phyloP scores from a whole-genome alignment of 352 stramenopile species.

The Phytopythium oedochilum region DNA sequence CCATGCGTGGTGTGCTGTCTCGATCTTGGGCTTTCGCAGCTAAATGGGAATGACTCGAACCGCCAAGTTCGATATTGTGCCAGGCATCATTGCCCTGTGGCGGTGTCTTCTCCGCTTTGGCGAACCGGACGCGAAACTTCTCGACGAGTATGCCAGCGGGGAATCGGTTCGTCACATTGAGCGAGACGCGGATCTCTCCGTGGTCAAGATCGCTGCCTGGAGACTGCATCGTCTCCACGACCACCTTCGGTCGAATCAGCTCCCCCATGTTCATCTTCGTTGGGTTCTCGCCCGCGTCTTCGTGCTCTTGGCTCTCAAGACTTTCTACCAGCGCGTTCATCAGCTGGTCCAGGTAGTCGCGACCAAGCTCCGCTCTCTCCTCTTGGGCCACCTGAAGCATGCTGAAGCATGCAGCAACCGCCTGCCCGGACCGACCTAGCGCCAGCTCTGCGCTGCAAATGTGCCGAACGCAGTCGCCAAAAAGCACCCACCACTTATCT shows the following conservation, averaged over 20 bases:
- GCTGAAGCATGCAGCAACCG: slow-evolving; percentile 54
- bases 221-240: slow-evolving; percentile 53
- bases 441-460: slow-evolving; percentile 59
- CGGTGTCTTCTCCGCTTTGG: neutral
- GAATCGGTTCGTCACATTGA: slow-evolving; percentile 57
- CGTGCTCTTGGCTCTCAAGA: slow-evolving; percentile 12
- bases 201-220: slow-evolving; percentile 34
- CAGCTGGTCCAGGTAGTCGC: slow-evolving; percentile 40
- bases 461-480: slow-evolving; percentile 38
- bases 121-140: slow-evolving; percentile 43
- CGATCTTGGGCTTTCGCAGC: neutral
- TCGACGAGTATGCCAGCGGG: slow-evolving; percentile 52
- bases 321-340: slow-evolving; percentile 44
- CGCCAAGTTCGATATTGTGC: neutral
- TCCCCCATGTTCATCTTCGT: slow-evolving; percentile 44
- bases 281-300: neutral
- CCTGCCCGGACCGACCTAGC: slow-evolving; percentile 44
- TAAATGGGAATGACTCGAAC: neutral
- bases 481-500: slow-evolving; percentile 72
- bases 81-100: neutral
- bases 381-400: slow-evolving; percentile 52
- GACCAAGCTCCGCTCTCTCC: slow-evolving; percentile 37
- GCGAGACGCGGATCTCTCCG: slow-evolving; percentile 49
- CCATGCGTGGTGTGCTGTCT: slow-evolving; percentile 2
- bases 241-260: slow-evolving; percentile 40